These are phyloP conservation scores for Cryptococcus jaspeensis DNA, from an alignment of 1,284 basidiomycete genomes.

Conservation along the genomic window DNA sequence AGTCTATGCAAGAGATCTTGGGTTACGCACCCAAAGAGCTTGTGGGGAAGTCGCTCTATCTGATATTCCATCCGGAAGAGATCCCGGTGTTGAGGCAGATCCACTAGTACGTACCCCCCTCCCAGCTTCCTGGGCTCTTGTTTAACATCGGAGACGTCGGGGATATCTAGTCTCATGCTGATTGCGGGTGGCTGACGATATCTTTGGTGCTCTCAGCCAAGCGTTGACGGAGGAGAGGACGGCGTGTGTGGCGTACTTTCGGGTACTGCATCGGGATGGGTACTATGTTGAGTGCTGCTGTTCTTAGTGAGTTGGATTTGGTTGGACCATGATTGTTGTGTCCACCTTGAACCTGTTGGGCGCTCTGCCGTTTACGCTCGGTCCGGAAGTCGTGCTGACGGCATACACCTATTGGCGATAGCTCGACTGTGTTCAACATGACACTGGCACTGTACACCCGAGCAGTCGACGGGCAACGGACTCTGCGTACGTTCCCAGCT, in stretches of 20 bases:
- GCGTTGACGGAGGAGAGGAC: conserved; percentile 27
- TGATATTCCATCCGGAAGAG: conserved; percentile 44
- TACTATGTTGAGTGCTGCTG: conserved; percentile 34
- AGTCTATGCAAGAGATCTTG: conserved; percentile 39
- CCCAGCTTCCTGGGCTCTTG: neutral
- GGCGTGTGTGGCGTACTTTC: conserved; percentile 36
- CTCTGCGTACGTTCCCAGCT: conserved; percentile 22
- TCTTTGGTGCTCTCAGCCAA: conserved; percentile 14
- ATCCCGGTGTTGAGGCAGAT: conserved; percentile 28
- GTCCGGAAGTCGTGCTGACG: neutral
- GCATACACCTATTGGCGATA: too few species aligned
- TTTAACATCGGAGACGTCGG: neutral
- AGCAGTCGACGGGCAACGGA: conserved; percentile 19
- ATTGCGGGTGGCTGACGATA: neutral
- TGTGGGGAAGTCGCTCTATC: conserved; percentile 31
- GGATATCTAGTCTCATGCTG: neutral
- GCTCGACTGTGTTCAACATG: conserved; percentile 22
- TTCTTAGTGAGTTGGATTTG: conserved; percentile 23
- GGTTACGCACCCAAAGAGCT: conserved; percentile 37
- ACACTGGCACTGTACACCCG: conserved; percentile 16
- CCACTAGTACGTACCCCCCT: conserved; percentile 35
- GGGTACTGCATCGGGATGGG: conserved; percentile 34
- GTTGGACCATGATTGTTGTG: too few species aligned
- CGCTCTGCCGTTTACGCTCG: neutral
- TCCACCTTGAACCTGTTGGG: too few species aligned